Conservation (phyloP, 2,329 filamentous ascomycete species). For the Colletotrichum sp. region DNA sequence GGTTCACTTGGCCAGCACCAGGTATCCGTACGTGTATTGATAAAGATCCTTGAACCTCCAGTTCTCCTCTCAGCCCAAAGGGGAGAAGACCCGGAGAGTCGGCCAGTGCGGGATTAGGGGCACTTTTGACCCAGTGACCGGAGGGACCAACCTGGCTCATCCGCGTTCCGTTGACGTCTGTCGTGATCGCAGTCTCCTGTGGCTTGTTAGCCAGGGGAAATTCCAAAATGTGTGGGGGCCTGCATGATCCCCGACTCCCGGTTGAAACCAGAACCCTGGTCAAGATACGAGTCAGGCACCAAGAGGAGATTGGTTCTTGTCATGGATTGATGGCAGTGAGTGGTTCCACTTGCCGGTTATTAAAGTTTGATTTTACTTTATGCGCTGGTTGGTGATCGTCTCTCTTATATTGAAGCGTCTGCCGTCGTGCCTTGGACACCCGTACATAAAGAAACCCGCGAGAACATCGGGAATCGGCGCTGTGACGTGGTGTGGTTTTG, state of each 20-base stretch:
- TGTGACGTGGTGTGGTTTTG: not conserved
- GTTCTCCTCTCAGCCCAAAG: not conserved
- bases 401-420: not conserved
- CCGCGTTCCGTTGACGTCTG: slow-evolving; percentile 6
- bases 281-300: slow-evolving; percentile 13
- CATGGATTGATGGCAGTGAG: not conserved
- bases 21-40: not conserved
- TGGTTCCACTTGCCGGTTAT: slow-evolving; percentile 18
- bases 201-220: slow-evolving; percentile 5
- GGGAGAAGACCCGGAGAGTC: slow-evolving; percentile 1
- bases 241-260: slow-evolving; percentile 3
- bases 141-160: slow-evolving; percentile 10
- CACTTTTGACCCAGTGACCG: slow-evolving; percentile 7
- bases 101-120: slow-evolving; percentile 14
- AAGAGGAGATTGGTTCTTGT: slow-evolving; percentile 3
- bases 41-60: slow-evolving; percentile 5
- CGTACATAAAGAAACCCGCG: not conserved
- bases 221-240: not conserved
- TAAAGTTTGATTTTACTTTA: slow-evolving; percentile 22
- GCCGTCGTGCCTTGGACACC: not conserved
- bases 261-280: slow-evolving; percentile 18
- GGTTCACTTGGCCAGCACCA: not conserved
- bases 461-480: not conserved
- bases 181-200: slow-evolving; percentile 9
- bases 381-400: slow-evolving; percentile 13